Evolutionary conservation across 2,329 filamentous ascomycete genomes (phyloP), one percentile per base, ranked within the genome.

Genomic region (Ramularia endophylla): DNA sequence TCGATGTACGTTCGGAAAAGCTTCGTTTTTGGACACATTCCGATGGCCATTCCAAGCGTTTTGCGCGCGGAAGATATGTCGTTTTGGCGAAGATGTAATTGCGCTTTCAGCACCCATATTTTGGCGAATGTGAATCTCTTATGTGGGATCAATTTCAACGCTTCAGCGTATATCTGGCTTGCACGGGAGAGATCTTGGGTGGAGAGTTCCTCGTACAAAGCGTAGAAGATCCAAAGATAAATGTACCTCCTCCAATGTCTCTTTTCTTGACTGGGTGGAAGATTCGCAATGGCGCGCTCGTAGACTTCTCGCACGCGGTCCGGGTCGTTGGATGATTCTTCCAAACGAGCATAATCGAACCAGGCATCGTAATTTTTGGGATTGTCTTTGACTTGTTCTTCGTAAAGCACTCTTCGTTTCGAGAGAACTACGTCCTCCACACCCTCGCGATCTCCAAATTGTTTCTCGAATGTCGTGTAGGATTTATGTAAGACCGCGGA

Each of bases 91-190:
- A 97, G 75, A 60, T 97, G 89, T 53, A 97, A 95, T 46, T 94
- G 85, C 1, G 90, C 88, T 57, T 90, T 94, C 66, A 94, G 74
- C 32, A 97, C 72, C 92, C 92, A 98, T 36, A 97, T 72, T 65
- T 98, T 98, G 61, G 88, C 87, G 63, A 97, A 98, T 0, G 92
- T 97, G 66, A 97, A 98, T 58, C 87, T 87, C 63, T 94, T 94
- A 70, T 98, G 92, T 0, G 92, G 92, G 53, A 98, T 83, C 33
- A 97, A 69, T 47, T 83, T 83, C 34, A 97, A 67, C 55, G 87
- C 94, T 52, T 92, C 86, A 53, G 83, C 80, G 69, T 97, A 98
- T 47, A 98, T 87, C 61, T 95, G 87, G 13, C 85, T 78, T 15
- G 90, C 86, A 32, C 92, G 78, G 18, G 84, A 78, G 17, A 78